phyloP scores from a whole-genome alignment of 768 basidiomycete species.

The Leccinum subgranulosum region DNA sequence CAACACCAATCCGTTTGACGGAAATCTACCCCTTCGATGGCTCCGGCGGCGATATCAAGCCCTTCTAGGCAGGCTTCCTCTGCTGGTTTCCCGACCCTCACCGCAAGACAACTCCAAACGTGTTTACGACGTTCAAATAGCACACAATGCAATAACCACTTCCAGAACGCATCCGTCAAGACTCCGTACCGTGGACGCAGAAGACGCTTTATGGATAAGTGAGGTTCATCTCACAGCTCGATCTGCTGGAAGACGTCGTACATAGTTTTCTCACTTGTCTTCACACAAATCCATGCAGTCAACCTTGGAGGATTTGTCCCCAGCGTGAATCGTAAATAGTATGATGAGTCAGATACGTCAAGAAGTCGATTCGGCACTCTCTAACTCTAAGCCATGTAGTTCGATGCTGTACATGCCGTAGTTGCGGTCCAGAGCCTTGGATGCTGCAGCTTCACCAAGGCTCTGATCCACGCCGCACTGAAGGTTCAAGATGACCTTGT shows the following conservation, averaged over 20 bases:
- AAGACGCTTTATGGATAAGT: conserved; percentile 37
- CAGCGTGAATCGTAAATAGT: conserved; percentile 5
- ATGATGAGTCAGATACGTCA: conserved; percentile 20
- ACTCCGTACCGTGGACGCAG: conserved; percentile 23
- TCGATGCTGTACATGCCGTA: conserved; percentile 91
- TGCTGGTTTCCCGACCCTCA: conserved; percentile 38
- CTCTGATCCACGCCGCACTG: conserved; percentile 80
- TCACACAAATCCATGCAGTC: not conserved
- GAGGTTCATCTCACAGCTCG: conserved; percentile 4
- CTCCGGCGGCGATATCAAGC: conserved; percentile 53
- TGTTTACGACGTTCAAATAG: conserved; percentile 31
- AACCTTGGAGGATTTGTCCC: not conserved
- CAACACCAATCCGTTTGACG: conserved; percentile 16
- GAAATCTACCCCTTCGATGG: conserved; percentile 26
- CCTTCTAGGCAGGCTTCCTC: conserved; percentile 59
- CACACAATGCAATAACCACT: conserved; percentile 28
- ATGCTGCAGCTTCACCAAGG: conserved; percentile 46
- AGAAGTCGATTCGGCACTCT: conserved; percentile 37
- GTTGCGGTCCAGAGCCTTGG: conserved; percentile 61
- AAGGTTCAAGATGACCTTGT: conserved; percentile 84
- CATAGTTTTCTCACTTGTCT: not conserved
- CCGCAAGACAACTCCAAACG: conserved; percentile 1
- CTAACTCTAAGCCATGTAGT: conserved; percentile 75
- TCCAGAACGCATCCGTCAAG: conserved; percentile 15
- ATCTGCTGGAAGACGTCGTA: not conserved